These are phyloP conservation scores for Hydnum rufescens DNA, from an alignment of 768 basidiomycete species.

Conservation along the genomic window DNA sequence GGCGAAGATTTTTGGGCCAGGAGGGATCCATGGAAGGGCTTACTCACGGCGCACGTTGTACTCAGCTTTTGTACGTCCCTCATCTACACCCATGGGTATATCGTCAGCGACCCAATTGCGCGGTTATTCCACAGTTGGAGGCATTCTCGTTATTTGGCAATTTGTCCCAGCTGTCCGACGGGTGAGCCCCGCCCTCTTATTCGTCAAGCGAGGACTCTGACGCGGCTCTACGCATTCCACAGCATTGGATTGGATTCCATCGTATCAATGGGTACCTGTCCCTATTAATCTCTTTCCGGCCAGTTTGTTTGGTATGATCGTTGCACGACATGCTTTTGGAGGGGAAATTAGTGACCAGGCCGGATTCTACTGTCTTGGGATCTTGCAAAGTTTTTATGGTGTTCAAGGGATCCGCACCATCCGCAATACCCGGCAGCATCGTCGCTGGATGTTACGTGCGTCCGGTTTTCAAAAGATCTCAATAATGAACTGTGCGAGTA, in stretches of 20 bases:
- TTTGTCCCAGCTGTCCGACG: conserved; percentile 7
- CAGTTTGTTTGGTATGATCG: background rate
- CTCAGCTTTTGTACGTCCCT: conserved; percentile 1
- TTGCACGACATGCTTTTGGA: conserved; percentile 7
- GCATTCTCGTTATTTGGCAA: conserved; percentile 5
- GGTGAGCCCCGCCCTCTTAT: background rate
- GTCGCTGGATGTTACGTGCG: conserved; percentile 8
- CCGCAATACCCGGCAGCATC: conserved; percentile 6
- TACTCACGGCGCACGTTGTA: conserved; percentile 6
- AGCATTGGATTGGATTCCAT: conserved; percentile 7
- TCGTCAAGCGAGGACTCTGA: background rate
- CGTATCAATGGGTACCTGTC: conserved; percentile 7
- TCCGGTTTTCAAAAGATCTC: too few relatives aligned
- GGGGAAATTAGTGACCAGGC: conserved; percentile 1
- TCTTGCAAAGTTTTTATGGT: conserved; percentile 1
- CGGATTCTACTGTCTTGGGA: conserved; percentile 1
- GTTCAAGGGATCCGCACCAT: conserved; percentile 1
- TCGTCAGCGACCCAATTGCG: background rate
- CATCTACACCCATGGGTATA: background rate
- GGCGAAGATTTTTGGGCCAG: conserved; percentile 8
- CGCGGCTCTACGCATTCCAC: too few relatives aligned
- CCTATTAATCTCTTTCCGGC: conserved; percentile 1
- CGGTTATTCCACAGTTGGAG: conserved; percentile 1
- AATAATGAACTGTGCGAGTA: background rate
- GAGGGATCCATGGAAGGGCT: conserved; percentile 2